Conservation (phyloP, 495 filamentous ascomycete species). For the Penicillium atrosanguineum region DNA sequence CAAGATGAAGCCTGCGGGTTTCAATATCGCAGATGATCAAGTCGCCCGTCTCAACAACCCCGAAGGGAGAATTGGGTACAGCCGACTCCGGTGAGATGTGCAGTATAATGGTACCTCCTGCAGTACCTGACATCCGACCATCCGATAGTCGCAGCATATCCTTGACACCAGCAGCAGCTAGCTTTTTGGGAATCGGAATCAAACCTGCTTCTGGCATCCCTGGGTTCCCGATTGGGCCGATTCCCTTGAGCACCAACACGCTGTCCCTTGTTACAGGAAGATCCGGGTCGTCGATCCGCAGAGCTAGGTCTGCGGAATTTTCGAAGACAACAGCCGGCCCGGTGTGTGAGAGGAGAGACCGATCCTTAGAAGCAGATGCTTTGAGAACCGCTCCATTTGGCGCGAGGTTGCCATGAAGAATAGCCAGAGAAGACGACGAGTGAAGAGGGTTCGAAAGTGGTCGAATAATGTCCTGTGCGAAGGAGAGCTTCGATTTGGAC, state of each 20-base stretch:
- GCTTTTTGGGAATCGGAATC: conserved; percentile 62
- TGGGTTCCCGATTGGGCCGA: conserved; percentile 63
- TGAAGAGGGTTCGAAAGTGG: conserved; percentile 53
- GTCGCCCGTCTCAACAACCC: conserved; percentile 59
- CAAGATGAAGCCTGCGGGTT: conserved; percentile 40
- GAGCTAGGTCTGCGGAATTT: conserved; percentile 53
- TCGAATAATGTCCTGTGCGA: conserved; percentile 46
- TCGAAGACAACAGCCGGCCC: conserved; percentile 60
- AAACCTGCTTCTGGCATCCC: conserved; percentile 70
- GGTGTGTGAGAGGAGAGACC: conserved; percentile 46
- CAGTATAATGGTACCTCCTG: conserved; percentile 65
- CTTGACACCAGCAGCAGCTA: conserved; percentile 53
- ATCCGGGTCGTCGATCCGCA: conserved; percentile 54
- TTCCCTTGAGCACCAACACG: conserved; percentile 58
- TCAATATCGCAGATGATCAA: conserved; percentile 54
- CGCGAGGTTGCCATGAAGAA: conserved; percentile 55
- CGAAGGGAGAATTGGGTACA: conserved; percentile 54
- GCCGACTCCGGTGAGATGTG: conserved; percentile 64
- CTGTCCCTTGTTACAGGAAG: conserved; percentile 51
- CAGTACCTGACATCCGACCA: conserved; percentile 67
- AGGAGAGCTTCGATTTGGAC: conserved; percentile 41
- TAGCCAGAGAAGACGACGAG: conserved; percentile 52
- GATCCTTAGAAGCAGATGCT: conserved; percentile 59
- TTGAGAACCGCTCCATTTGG: conserved; percentile 60
- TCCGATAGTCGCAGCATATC: conserved; percentile 69